phyloP scores from a whole-genome alignment of 352 stramenopile species.

The Pythium oligandrum region DNA sequence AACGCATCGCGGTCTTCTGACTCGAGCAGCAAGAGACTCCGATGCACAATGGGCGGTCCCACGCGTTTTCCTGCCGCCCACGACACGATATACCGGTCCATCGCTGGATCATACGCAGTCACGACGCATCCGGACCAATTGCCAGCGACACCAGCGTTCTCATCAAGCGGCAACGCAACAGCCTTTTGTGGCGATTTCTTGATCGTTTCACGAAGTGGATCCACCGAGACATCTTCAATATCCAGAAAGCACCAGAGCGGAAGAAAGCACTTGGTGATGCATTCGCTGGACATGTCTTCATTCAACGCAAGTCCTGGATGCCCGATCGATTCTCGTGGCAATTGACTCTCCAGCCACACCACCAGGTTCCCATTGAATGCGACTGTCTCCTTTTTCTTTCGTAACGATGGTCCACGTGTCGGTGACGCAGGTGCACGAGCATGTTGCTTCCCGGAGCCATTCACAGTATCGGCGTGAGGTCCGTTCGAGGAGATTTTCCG shows the following conservation, averaged over 20 bases:
- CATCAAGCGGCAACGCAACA: slow-evolving; percentile 58
- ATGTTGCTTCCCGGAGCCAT: slow-evolving; percentile 2
- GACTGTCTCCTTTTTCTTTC: not conserved
- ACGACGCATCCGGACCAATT: slow-evolving; percentile 79
- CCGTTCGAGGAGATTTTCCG: not conserved
- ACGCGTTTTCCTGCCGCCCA: slow-evolving; percentile 75
- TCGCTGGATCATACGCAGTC: slow-evolving; percentile 46
- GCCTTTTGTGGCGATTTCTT: slow-evolving; percentile 37
- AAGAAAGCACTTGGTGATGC: slow-evolving; percentile 45
- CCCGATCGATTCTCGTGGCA: slow-evolving; percentile 40
- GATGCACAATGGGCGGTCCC: slow-evolving; percentile 55
- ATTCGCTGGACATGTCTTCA: slow-evolving; percentile 6
- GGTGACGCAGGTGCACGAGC: not conserved
- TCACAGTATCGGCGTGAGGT: not conserved
- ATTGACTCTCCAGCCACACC: slow-evolving; percentile 40
- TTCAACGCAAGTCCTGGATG: slow-evolving; percentile 28
- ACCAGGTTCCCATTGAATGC: slow-evolving; percentile 9
- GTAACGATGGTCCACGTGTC: not conserved
- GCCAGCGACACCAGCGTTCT: slow-evolving; percentile 38
- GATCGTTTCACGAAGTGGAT: slow-evolving; percentile 5
- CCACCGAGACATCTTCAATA: slow-evolving; percentile 23
- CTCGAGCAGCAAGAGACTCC: slow-evolving; percentile 60
- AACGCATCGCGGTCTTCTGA: slow-evolving; percentile 44
- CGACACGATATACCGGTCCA: slow-evolving; percentile 59
- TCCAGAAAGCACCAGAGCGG: slow-evolving; percentile 75